These are phyloP conservation scores for Rhododendron henanense DNA, from an alignment of 148 eudicot genomes.

Conservation along the genomic window DNA sequence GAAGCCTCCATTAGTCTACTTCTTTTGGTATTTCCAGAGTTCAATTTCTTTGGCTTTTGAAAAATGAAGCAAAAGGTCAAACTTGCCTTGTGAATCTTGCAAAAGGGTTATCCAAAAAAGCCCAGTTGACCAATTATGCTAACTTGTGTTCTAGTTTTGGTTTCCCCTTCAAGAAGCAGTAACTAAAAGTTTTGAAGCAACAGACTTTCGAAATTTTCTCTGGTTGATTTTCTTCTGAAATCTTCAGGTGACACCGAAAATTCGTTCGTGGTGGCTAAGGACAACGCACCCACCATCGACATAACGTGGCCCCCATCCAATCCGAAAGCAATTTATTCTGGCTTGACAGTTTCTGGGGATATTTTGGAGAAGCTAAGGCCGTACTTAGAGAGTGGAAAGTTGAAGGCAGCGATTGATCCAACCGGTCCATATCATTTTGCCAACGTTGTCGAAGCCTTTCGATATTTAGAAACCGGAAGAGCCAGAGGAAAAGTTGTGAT, in stretches of 20 bases:
- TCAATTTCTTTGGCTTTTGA: background rate
- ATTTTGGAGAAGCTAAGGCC: slow-evolving; percentile 34
- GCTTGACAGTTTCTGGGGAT: slow-evolving; percentile 49
- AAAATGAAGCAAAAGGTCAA: background rate
- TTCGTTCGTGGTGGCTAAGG: slow-evolving; percentile 40
- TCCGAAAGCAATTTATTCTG: slow-evolving; percentile 36
- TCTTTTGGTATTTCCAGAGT: background rate
- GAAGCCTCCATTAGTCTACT: background rate
- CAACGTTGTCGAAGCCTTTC: slow-evolving; percentile 36
- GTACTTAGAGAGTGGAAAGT: slow-evolving; percentile 33
- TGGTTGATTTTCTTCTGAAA: background rate
- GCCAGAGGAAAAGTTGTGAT: slow-evolving; percentile 56
- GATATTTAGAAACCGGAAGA: slow-evolving; percentile 51
- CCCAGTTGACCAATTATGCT: background rate
- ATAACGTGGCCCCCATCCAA: slow-evolving; percentile 63
- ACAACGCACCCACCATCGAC: slow-evolving; percentile 36
- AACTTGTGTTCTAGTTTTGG: background rate
- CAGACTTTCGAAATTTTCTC: background rate
- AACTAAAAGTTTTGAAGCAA: background rate
- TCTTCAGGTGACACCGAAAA: slow-evolving; percentile 35
- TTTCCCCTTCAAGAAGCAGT: background rate
- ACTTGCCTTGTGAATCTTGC: background rate
- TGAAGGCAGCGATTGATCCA: slow-evolving; percentile 49
- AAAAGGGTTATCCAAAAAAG: background rate
- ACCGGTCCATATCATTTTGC: slow-evolving; percentile 34